A percentile compares a stretch with the other conserved stretches of the same genome.
phyloP scores from a whole-genome alignment of 73 alveolate species.

The Diophrys appendiculata region DNA sequence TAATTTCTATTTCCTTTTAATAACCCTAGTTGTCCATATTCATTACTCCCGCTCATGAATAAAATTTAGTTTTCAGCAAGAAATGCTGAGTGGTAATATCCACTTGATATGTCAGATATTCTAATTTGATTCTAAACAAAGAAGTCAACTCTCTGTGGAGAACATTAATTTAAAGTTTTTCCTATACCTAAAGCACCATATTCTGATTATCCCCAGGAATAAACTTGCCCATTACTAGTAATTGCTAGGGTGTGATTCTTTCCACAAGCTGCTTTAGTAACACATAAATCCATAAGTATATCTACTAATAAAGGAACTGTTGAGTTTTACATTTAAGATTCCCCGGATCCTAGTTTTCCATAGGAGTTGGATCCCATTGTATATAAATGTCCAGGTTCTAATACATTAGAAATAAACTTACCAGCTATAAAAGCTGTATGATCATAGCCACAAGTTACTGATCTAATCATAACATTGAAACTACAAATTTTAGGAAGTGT shows the following conservation, averaged over 20 bases:
- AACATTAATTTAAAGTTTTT: no score
- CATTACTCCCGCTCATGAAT: background rate
- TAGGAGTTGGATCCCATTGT: constrained; percentile 64
- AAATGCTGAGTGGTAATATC: background rate
- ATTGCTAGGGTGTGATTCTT: constrained; percentile 55
- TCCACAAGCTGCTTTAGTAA: constrained; percentile 61
- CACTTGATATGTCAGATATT: background rate
- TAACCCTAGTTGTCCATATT: background rate
- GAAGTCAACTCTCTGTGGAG: background rate
- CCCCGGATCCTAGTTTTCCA: constrained; percentile 59
- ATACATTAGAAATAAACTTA: background rate
- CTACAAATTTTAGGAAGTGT: constrained; percentile 64
- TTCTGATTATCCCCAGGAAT: constrained; percentile 64
- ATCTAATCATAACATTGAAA: constrained; percentile 45
- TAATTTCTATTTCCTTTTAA: background rate
- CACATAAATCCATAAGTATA: constrained; percentile 16
- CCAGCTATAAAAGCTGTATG: constrained; percentile 55
- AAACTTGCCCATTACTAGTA: constrained; percentile 47
- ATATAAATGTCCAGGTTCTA: constrained; percentile 48
- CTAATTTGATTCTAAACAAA: background rate
- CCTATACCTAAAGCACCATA: constrained; percentile 51
- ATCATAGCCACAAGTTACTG: constrained; percentile 46
- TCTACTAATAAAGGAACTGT: constrained; percentile 66
- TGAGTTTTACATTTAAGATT: constrained; percentile 1
- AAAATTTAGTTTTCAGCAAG: background rate